Conservation (phyloP, 306 rosid genomes). For the Erythrophleum fordii region DNA sequence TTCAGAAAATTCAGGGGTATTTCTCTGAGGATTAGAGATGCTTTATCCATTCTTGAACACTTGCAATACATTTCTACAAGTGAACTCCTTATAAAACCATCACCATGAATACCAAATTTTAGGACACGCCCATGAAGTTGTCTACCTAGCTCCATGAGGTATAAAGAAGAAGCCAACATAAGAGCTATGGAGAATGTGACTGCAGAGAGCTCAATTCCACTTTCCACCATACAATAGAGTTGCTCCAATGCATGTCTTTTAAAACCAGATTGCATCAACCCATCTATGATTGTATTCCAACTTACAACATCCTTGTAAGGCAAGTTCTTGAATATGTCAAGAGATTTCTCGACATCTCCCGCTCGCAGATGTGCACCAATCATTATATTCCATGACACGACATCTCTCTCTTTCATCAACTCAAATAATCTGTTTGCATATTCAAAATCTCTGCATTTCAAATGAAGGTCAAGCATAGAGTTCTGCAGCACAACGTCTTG, state of each 20-base stretch:
- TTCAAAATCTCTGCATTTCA: conserved; percentile 64
- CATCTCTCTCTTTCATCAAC: conserved; percentile 54
- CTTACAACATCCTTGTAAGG: conserved; percentile 73
- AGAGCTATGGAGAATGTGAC: conserved; percentile 73
- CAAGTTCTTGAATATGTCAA: conserved; percentile 62
- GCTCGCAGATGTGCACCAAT: conserved; percentile 58
- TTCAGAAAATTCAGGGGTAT: conserved; percentile 45
- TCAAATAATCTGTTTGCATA: conserved; percentile 63
- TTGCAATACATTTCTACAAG: conserved; percentile 78
- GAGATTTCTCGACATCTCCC: conserved; percentile 65
- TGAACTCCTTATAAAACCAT: conserved; percentile 71
- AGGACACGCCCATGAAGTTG: conserved; percentile 74
- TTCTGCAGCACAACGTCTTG: conserved; percentile 75
- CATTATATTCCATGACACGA: conserved; percentile 76
- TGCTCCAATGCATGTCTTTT: conserved; percentile 59
- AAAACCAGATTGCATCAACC: conserved; percentile 67
- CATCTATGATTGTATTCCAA: conserved; percentile 84
- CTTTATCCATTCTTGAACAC: conserved; percentile 71
- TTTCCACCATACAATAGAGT: conserved; percentile 65
- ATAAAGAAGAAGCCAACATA: conserved; percentile 73
- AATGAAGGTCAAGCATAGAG: conserved; percentile 75
- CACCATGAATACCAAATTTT: conserved; percentile 48
- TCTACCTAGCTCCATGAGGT: conserved; percentile 64
- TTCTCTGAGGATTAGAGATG: conserved; percentile 60
- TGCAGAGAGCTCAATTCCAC: conserved; percentile 51